These are phyloP conservation scores for Aspergillus nanangensis DNA, from an alignment of 495 filamentous ascomycete species.

Conservation along the genomic window DNA sequence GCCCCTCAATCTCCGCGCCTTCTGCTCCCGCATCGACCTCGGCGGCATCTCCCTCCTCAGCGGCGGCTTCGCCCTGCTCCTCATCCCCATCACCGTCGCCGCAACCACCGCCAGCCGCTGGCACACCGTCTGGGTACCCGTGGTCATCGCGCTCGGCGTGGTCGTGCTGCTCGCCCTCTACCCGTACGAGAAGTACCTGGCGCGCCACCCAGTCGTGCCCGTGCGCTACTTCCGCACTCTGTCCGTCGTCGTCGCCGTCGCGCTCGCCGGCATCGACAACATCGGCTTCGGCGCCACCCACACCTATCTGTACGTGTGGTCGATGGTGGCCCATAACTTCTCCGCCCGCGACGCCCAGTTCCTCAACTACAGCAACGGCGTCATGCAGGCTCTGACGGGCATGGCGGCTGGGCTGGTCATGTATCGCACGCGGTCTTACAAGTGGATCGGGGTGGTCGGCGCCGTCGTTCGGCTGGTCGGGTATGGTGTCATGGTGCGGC, in stretches of 20 bases:
- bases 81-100: slow-evolving; percentile 39
- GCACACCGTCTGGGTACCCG: slow-evolving; percentile 40
- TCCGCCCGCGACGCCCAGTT: slow-evolving; percentile 40
- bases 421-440: slow-evolving; percentile 38
- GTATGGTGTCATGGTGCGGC: slow-evolving; percentile 46
- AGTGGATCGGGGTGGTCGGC: slow-evolving; percentile 39
- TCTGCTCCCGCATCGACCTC: slow-evolving; percentile 44
- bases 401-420: slow-evolving; percentile 39
- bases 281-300: slow-evolving; percentile 37
- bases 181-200: slow-evolving; percentile 39
- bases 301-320: slow-evolving; percentile 46
- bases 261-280: slow-evolving; percentile 34
- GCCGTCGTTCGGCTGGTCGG: slow-evolving; percentile 38
- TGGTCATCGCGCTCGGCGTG: slow-evolving; percentile 35
- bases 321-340: slow-evolving; percentile 36
- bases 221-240: slow-evolving; percentile 37
- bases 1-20: slow-evolving; percentile 31
- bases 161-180: slow-evolving; percentile 31
- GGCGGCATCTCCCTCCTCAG: slow-evolving; percentile 39
- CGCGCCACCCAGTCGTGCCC: slow-evolving; percentile 40
- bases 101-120: slow-evolving; percentile 32
- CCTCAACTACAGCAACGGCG: slow-evolving; percentile 39
- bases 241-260: slow-evolving; percentile 33
- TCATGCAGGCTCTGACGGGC: slow-evolving; percentile 37
- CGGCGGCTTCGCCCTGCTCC: slow-evolving; percentile 28